Evolutionary conservation across 306 rosid genomes (phyloP).

Genomic region (Lathyrus tuberosus): DNA sequence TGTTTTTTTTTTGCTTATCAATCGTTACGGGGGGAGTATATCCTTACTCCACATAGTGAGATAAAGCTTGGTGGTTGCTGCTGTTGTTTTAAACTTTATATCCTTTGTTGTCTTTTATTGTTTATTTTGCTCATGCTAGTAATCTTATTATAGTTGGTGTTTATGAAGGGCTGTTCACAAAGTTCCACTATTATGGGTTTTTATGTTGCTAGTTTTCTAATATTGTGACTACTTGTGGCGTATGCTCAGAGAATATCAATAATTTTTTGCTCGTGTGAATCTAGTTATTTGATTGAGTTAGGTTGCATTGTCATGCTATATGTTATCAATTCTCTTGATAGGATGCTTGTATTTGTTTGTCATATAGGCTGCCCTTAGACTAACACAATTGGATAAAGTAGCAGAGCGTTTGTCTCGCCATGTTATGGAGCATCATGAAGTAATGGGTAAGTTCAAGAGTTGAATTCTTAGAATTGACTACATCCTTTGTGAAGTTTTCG

Average conservation of each 20-base stretch:
- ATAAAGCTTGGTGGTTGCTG: too few species aligned
- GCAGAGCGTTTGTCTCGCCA: constrained; percentile 84
- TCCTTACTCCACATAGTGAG: too few species aligned
- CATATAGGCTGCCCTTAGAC: constrained; percentile 81
- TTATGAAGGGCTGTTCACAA: constrained; percentile 14
- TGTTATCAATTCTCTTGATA: constrained; percentile 27
- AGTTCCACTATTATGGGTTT: constrained; percentile 2
- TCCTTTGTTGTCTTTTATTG: constrained; percentile 3
- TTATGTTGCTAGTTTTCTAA: neutral
- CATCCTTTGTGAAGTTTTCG: constrained; percentile 19
- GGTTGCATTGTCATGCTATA: constrained; percentile 24
- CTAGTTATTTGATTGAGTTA: constrained; percentile 32
- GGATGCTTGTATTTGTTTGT: constrained; percentile 40
- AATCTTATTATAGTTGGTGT: constrained; percentile 1
- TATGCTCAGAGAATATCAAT: constrained; percentile 22
- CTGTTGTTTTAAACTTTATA: neutral
- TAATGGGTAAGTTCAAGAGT: constrained; percentile 82
- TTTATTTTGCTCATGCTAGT: constrained; percentile 9
- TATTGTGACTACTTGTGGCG: neutral
- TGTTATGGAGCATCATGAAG: constrained; percentile 98
- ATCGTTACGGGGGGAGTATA: too few species aligned
- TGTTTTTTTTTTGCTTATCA: too few species aligned
- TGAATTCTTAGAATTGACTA: constrained; percentile 35
- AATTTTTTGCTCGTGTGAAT: constrained; percentile 9
- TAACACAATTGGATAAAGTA: constrained; percentile 89